A percentile compares a stretch with the other conserved stretches of the same genome.
Evolutionary conservation across 192 early-diverging fungal species (phyloP).

Genomic region (Coemansia sp.): DNA sequence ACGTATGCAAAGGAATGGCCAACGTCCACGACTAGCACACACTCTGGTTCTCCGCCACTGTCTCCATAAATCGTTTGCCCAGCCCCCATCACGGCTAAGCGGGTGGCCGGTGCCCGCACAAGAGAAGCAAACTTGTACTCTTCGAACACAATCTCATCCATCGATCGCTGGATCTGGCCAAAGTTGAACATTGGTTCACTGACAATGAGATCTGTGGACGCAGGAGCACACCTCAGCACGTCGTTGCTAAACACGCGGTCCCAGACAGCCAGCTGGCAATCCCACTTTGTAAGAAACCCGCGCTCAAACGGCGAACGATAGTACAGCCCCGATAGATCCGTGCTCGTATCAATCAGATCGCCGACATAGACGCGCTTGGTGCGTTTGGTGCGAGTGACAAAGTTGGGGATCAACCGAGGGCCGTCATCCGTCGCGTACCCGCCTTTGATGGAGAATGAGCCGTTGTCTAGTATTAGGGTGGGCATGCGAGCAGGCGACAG

Average conservation of each 20-base stretch:
- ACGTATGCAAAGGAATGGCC: constrained; percentile 82
- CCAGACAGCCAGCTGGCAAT: constrained; percentile 74
- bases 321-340: constrained; percentile 70
- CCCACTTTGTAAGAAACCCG: constrained; percentile 78
- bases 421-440: constrained; percentile 41
- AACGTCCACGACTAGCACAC: constrained; percentile 70
- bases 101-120: constrained; percentile 26
- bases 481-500: constrained; percentile 11
- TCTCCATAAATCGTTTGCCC: constrained; percentile 14
- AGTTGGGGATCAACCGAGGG: constrained; percentile 26
- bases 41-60: constrained; percentile 41
- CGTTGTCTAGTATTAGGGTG: constrained; percentile 69
- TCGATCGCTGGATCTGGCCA: constrained; percentile 61
- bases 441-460: constrained; percentile 64
- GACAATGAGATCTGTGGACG: constrained; percentile 60
- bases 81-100: constrained; percentile 5
- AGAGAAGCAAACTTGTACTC: constrained; percentile 68
- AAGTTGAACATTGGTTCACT: constrained; percentile 84
- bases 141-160: constrained; percentile 86
- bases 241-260: constrained; percentile 69
- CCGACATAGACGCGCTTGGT: constrained; percentile 66
- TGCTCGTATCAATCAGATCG: constrained; percentile 62
- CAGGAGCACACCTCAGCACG: constrained; percentile 63
- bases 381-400: constrained; percentile 51
- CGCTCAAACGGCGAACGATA: constrained; percentile 79